These are phyloP conservation scores for Eimeria tenella DNA, from an alignment of 169 alveolate species.

Conservation along the genomic window DNA sequence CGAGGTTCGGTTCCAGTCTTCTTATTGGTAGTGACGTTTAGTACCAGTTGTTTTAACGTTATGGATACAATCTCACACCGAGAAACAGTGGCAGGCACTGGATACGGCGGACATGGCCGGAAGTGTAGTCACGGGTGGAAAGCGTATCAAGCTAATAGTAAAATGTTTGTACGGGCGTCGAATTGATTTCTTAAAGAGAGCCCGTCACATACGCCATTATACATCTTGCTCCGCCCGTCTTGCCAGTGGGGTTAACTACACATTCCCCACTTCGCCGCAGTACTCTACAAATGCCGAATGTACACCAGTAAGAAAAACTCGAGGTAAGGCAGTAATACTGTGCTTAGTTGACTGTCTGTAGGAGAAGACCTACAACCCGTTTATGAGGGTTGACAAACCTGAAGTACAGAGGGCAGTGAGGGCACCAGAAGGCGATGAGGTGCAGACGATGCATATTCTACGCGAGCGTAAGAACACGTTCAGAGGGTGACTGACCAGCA, in stretches of 20 bases:
- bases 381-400: conserved; percentile 54
- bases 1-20: conserved; percentile 56
- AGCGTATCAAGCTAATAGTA: too few relatives aligned
- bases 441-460: conserved; percentile 71
- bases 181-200: too few relatives aligned
- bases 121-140: too few relatives aligned
- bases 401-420: conserved; percentile 56
- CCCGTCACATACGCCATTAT: too few relatives aligned
- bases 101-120: too few relatives aligned
- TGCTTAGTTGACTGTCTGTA: conserved; percentile 66
- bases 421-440: conserved; percentile 49
- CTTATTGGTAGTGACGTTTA: neutral
- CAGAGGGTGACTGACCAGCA: conserved; percentile 13
- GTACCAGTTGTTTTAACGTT: neutral
- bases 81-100: too few relatives aligned
- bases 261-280: too few relatives aligned
- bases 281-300: neutral
- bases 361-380: conserved; percentile 70
- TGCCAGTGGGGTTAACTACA: too few relatives aligned
- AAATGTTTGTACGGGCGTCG: too few relatives aligned
- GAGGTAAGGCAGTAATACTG: conserved; percentile 58
- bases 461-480: conserved; percentile 62
- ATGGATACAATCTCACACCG: too few relatives aligned
- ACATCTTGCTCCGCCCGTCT: too few relatives aligned
- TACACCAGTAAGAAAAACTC: neutral